Percentiles rank a stretch among this genome's conserved stretches.
phyloP scores from a whole-genome alignment of 106 monocot species.

The Acorus calamus region DNA sequence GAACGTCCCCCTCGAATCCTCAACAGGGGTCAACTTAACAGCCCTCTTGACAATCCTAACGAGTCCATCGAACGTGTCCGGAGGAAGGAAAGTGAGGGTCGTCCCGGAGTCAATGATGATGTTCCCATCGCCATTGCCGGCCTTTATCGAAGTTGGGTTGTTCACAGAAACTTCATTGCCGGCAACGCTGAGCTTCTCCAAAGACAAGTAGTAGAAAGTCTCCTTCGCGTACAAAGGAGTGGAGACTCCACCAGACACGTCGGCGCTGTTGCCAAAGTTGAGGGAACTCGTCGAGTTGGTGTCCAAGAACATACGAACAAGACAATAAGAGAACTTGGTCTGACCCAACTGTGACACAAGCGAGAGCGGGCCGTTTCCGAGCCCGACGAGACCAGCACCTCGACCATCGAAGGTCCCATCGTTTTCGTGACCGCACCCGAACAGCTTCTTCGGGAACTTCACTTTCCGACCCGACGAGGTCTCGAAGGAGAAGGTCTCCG shows the following conservation, averaged over 20 bases:
- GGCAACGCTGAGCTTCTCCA: conserved; percentile 16
- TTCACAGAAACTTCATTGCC: background rate
- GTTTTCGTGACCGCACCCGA: conserved; percentile 28
- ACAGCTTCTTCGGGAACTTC: background rate
- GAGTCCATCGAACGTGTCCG: conserved; percentile 2
- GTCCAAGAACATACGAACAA: conserved; percentile 2
- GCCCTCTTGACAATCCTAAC: background rate
- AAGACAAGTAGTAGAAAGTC: conserved; percentile 18
- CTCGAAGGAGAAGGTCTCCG: conserved; percentile 29
- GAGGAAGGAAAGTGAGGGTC: conserved; percentile 19
- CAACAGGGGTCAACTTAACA: conserved; percentile 8
- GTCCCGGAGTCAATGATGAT: conserved; percentile 47
- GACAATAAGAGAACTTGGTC: conserved; percentile 40
- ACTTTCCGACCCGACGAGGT: background rate
- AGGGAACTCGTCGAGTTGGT: conserved; percentile 9
- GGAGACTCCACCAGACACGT: conserved; percentile 1
- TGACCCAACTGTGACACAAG: conserved; percentile 32
- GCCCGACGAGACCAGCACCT: conserved; percentile 32
- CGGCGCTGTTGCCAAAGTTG: conserved; percentile 17
- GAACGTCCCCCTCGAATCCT: background rate
- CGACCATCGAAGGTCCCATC: conserved; percentile 13
- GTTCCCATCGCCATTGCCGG: background rate
- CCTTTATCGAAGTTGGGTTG: background rate
- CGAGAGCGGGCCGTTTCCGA: conserved; percentile 30
- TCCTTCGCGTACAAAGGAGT: conserved; percentile 1